These are phyloP conservation scores for Stenocarpella maydis DNA, from an alignment of 2,329 filamentous ascomycete species.

Conservation along the genomic window DNA sequence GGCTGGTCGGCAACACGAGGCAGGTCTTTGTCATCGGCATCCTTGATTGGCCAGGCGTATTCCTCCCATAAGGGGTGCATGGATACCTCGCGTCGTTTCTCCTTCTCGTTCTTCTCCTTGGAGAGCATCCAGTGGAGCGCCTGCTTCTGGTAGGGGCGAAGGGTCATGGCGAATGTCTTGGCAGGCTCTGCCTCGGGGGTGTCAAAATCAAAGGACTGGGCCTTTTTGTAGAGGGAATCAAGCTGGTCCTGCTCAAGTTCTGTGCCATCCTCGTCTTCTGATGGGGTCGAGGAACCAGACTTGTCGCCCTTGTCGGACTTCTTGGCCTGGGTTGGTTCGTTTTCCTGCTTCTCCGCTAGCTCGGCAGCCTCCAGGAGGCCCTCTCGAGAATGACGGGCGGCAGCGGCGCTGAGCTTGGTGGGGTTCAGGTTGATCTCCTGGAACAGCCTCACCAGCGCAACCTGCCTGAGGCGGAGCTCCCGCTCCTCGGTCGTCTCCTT, in stretches of 20 bases:
- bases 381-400: conserved; percentile 82
- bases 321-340: conserved; percentile 48
- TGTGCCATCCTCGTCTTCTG: conserved; percentile 81
- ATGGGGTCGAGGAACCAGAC: conserved; percentile 58
- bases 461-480: conserved; percentile 81
- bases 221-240: conserved; percentile 92
- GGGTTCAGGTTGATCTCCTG: conserved; percentile 88
- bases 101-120: conserved; percentile 84
- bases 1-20: conserved; percentile 70
- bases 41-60: conserved; percentile 87
- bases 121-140: conserved; percentile 95
- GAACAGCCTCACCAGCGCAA: conserved; percentile 87
- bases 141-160: conserved; percentile 95
- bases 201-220: conserved; percentile 94
- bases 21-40: conserved; percentile 83
- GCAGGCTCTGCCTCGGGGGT: conserved; percentile 88
- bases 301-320: conserved; percentile 39
- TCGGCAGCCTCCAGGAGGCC: conserved; percentile 88
- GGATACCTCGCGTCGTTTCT: conserved; percentile 72
- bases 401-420: conserved; percentile 74
- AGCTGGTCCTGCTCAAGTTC: conserved; percentile 96
- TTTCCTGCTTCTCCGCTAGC: conserved; percentile 79
- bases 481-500: conserved; percentile 88
- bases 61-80: conserved; percentile 99
- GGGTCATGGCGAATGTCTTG: conserved; percentile 79